Base-by-base conservation (phyloP, 2,329 filamentous ascomycete genomes). In the Orbilia oligospora region DNA sequence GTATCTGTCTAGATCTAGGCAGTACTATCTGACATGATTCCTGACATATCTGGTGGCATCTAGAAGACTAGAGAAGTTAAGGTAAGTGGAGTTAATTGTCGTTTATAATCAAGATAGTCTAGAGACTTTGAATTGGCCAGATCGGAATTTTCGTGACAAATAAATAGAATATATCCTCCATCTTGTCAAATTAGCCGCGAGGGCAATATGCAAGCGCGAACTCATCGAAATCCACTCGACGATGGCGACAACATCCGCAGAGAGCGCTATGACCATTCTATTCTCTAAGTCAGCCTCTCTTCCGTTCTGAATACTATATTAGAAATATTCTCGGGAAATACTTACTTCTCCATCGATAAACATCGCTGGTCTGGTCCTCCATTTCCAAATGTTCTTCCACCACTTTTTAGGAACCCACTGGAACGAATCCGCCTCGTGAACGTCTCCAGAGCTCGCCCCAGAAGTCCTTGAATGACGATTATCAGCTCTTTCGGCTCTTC, bases 321-420 rank as follows among this genome's bases (percentile, higher is more conserved):
- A 36, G 5, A n/a, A 3, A 3, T 9, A 9, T 16, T 24, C 10
- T 16, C 3, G 12, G 36, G 24, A 12, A 41, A 6, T 4, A 61
- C 56, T 61, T 10, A 61, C 56, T 20, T 61, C 56, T 44, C 56
- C 56, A 27, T 61, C 56, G n/a, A 61, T 4, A 44, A 22, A 61
- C 56, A 61, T 61, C 3, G 56, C 5, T 3, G 56, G 56, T 9
- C 56, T 61, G 10, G 56, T 61, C 22, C 20, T 61, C 56, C 56
- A 61, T 12, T n/a, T 61, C 12, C 14, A 44, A 18, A 61, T 24
- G 3, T 61, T 41, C 36, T 20, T 61, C 56, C 56, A 61, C 56
- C 56, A 61, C 36, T 61, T 61, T 20, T 61, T 61, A 18, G 56
- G 36, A 61, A 61, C 36, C 56, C 56, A 61, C 56, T 61, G 38